Conservation (phyloP, 129 eudicot genomes). For the Artemisia tridentata region DNA sequence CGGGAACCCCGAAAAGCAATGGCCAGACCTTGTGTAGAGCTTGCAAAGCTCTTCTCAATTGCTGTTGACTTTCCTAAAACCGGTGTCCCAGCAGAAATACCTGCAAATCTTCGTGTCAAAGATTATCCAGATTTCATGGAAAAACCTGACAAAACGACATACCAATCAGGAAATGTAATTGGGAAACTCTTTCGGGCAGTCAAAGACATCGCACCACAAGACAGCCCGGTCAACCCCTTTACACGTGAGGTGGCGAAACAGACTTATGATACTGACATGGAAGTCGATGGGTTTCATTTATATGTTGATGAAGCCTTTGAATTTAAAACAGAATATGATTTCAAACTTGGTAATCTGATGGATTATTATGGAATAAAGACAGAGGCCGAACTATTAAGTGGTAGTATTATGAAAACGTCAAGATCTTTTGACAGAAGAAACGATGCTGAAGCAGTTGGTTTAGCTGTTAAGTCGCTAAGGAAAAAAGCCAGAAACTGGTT, state of each 20-base stretch:
- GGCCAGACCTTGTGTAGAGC: slow-evolving; percentile 56
- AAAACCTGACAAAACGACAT: slow-evolving; percentile 72
- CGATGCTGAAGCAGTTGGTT: slow-evolving; percentile 69
- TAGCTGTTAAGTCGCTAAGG: slow-evolving; percentile 69
- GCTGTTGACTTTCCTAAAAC: slow-evolving; percentile 93
- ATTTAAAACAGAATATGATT: slow-evolving; percentile 59
- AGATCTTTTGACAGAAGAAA: slow-evolving; percentile 64
- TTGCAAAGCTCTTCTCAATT: slow-evolving; percentile 62
- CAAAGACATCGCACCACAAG: slow-evolving; percentile 49
- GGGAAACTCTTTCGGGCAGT: slow-evolving; percentile 82
- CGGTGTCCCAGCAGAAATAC: slow-evolving; percentile 82
- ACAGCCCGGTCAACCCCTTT: slow-evolving; percentile 38
- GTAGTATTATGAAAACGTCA: slow-evolving; percentile 73
- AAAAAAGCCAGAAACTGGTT: slow-evolving; percentile 80
- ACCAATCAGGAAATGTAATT: slow-evolving; percentile 52
- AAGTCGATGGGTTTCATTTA: slow-evolving; percentile 51
- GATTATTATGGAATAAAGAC: slow-evolving; percentile 76
- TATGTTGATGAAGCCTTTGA: slow-evolving; percentile 61
- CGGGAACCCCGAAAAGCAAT: slow-evolving; percentile 46
- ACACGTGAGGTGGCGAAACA: slow-evolving; percentile 53
- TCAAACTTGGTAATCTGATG: slow-evolving; percentile 73
- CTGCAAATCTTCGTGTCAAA: slow-evolving; percentile 54
- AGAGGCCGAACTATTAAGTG: slow-evolving; percentile 80
- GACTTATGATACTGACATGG: slow-evolving; percentile 71
- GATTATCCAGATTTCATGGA: slow-evolving; percentile 90